phyloP scores from a whole-genome alignment of 1,139 yeast species.

The Suzukiozyma palmioleophila region DNA sequence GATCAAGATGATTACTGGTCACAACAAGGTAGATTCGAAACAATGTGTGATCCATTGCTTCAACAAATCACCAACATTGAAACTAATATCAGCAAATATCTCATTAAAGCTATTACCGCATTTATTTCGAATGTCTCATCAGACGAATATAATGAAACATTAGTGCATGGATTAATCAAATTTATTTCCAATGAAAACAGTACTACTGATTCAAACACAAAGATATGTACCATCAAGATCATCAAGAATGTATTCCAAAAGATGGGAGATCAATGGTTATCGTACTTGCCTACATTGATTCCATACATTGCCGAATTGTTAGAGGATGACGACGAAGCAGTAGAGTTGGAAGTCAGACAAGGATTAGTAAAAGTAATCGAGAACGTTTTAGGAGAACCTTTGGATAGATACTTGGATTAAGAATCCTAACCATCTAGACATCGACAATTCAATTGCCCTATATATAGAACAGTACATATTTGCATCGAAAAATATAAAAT shows the following conservation, averaged over 20 bases:
- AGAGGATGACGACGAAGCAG: constrained; percentile 93
- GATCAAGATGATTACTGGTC: constrained; percentile 97
- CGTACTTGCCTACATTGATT: constrained; percentile 86
- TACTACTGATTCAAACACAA: constrained; percentile 34
- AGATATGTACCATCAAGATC: constrained; percentile 79
- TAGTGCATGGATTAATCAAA: constrained; percentile 35
- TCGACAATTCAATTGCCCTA: neutral
- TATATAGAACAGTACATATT: neutral
- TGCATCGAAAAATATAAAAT: too few relatives aligned
- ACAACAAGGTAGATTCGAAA: constrained; percentile 76
- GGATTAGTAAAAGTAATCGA: constrained; percentile 93
- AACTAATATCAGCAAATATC: constrained; percentile 64
- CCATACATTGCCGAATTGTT: constrained; percentile 93
- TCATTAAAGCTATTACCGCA: constrained; percentile 76
- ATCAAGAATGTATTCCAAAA: constrained; percentile 81
- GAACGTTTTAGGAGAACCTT: constrained; percentile 88
- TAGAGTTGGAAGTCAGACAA: constrained; percentile 85
- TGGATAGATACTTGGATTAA: constrained; percentile 80
- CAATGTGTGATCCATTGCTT: constrained; percentile 58
- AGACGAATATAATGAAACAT: constrained; percentile 69
- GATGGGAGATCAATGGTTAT: constrained; percentile 93
- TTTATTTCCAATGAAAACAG: constrained; percentile 35
- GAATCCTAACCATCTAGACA: neutral
- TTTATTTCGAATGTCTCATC: constrained; percentile 71
- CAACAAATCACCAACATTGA: constrained; percentile 65